A percentile compares a stretch with the other conserved stretches of the same genome.
Evolutionary conservation across 2,329 filamentous ascomycete genomes (phyloP).

Genomic region (Monilinia aucupariae): DNA sequence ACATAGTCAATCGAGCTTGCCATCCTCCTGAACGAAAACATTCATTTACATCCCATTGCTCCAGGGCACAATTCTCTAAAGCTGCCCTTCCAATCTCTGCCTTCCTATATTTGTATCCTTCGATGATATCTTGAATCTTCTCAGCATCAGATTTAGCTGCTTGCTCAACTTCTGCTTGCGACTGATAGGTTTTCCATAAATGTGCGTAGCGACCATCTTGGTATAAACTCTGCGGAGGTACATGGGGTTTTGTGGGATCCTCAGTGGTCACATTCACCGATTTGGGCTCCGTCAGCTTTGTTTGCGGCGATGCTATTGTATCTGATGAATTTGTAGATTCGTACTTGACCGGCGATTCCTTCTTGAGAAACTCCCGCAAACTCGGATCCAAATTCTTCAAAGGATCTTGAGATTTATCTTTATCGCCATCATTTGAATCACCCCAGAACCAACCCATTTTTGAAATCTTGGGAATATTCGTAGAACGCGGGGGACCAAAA

Average conservation of each 20-base stretch:
- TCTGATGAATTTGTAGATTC: slow-evolving; percentile 25
- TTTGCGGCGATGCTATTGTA: slow-evolving; percentile 16
- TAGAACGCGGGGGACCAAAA: slow-evolving; percentile 4
- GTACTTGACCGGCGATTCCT: slow-evolving; percentile 55
- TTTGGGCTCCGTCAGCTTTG: slow-evolving; percentile 11
- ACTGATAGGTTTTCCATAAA: slow-evolving; percentile 86
- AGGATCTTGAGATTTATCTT: slow-evolving; percentile 42
- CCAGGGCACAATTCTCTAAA: slow-evolving; percentile 86
- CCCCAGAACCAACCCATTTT: slow-evolving; percentile 37
- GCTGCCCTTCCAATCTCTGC: slow-evolving; percentile 72
- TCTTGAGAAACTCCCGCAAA: slow-evolving; percentile 59
- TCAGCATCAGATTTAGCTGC: slow-evolving; percentile 71
- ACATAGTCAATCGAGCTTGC: slow-evolving; percentile 70
- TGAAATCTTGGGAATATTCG: slow-evolving; percentile 8
- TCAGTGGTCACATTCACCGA: slow-evolving; percentile 17
- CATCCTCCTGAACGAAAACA: slow-evolving; percentile 73
- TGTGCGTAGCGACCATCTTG: slow-evolving; percentile 73
- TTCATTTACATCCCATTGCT: slow-evolving; percentile 74
- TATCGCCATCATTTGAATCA: slow-evolving; percentile 23
- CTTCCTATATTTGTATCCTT: slow-evolving; percentile 78
- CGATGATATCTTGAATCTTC: slow-evolving; percentile 71
- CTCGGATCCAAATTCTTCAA: slow-evolving; percentile 58
- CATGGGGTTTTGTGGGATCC: slow-evolving; percentile 19
- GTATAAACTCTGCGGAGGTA: slow-evolving; percentile 49
- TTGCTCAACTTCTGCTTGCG: slow-evolving; percentile 63